Evolutionary conservation across 805 yeast genomes (phyloP), one percentile per base, ranked within the genome.

Genomic region (Diddensiella transvaalensis): DNA sequence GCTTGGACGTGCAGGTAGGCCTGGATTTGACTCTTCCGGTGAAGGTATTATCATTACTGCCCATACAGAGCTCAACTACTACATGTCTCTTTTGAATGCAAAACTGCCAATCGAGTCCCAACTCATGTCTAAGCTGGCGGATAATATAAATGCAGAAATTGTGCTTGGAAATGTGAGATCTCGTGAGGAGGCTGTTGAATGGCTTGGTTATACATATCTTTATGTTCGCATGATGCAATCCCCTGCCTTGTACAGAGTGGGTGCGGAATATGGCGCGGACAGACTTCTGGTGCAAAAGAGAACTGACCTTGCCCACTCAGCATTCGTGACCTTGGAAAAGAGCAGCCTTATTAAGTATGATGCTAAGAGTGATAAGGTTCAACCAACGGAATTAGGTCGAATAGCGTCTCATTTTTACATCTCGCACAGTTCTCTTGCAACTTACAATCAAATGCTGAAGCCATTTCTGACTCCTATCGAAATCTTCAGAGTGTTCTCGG

Each of bases 1-100:
- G 98, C 73, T 91, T n/a, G 98, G 98, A 32, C 80, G 98, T 71
- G 98, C 98, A 17, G 98, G 98, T 57, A 77, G 99, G 66, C 99
- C 99, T 0, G 75, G 96, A 46, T 93, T 85, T 67, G 99, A 91
- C 65, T 80, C 81, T 15, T 79, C 81, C 59, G 99, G 99, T 59
- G 96, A 87, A 58, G 99, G 98, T 70, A 81, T 91, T 2, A 87
- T 91, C 26, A 87, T 91, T 42, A 93, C 98, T 0, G 76, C 90
- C 0, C 93, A 87, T 50, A 81, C 82, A 18, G 95, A 89, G 58
- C 75, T 91, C 15, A 91, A 87, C 55, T 90, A 88, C 62, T 91
- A 89, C 60, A 73, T 93, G 59, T 95, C 96, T 0, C 77, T 91
- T n/a, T 71, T 89, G 54, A 90, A 89, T 62, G 95, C 89, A 56